A percentile compares a stretch with the other conserved stretches of the same genome.
These are phyloP conservation scores for Dactylis glomerata DNA, from an alignment of 176 grass and related monocot genomes.

Conservation along the genomic window DNA sequence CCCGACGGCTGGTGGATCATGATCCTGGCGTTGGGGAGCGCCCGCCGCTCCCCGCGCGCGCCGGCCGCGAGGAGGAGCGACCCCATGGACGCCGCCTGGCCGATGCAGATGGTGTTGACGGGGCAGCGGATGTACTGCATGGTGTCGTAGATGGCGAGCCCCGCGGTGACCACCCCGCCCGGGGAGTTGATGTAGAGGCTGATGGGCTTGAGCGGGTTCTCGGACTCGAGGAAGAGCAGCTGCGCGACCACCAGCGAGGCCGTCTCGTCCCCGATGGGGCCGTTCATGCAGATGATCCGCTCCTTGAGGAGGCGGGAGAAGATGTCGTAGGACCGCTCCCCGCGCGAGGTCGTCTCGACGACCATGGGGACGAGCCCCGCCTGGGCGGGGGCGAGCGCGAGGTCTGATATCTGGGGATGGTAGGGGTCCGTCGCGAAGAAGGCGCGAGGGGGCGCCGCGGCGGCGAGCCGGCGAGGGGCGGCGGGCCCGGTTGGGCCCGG, in stretches of 20 bases:
- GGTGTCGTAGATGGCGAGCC: slow-evolving; percentile 93
- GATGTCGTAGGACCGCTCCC: slow-evolving; percentile 74
- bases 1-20: slow-evolving; percentile 98
- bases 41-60: slow-evolving; percentile 71
- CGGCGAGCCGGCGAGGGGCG: slow-evolving; percentile 22
- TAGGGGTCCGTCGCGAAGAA: slow-evolving; percentile 38
- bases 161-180: slow-evolving; percentile 67
- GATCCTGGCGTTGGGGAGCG: slow-evolving; percentile 85
- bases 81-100: slow-evolving; percentile 92
- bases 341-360: slow-evolving; percentile 87
- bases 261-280: slow-evolving; percentile 70
- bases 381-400: not conserved
- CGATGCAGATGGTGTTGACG: slow-evolving; percentile 86
- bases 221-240: slow-evolving; percentile 95
- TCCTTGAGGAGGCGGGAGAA: slow-evolving; percentile 94
- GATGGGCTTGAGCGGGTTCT: slow-evolving; percentile 89
- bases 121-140: slow-evolving; percentile 94
- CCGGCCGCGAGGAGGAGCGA: slow-evolving; percentile 89
- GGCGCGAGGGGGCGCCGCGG: slow-evolving; percentile 22
- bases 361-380: slow-evolving; percentile 77
- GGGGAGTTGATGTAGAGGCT: slow-evolving; percentile 95
- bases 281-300: slow-evolving; percentile 83
- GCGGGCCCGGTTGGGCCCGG: not conserved
- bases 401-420: not conserved
- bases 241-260: slow-evolving; percentile 80